Evolutionary conservation across 768 basidiomycete genomes (phyloP).

Genomic region (Tulasnella sp.): DNA sequence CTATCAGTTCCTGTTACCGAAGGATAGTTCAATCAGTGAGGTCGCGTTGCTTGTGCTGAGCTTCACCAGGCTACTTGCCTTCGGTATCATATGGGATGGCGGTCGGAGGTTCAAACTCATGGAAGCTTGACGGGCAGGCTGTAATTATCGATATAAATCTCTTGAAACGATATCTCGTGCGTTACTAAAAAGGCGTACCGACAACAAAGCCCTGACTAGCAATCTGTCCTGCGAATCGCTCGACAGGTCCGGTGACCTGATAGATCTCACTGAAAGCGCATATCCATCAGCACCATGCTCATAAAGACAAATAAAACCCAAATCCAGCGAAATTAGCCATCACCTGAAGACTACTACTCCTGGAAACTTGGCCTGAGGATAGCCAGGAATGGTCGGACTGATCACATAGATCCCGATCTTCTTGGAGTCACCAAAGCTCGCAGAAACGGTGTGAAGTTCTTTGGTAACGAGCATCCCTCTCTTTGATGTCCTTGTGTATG

Average conservation of each 20-base stretch:
- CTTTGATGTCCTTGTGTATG: neutral
- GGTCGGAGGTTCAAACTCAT: constrained; percentile 86
- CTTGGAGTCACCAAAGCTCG: constrained; percentile 43
- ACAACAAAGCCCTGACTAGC: constrained; percentile 80
- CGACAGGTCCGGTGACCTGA: constrained; percentile 94
- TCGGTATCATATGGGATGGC: constrained; percentile 81
- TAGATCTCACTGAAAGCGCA: constrained; percentile 72
- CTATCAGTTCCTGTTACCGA: constrained; percentile 56
- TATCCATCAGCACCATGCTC: neutral
- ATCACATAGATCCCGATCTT: constrained; percentile 73
- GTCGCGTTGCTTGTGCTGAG: neutral
- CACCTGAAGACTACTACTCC: constrained; percentile 79
- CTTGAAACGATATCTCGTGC: no score
- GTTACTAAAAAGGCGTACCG: constrained; percentile 46
- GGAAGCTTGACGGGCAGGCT: constrained; percentile 82
- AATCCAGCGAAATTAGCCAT: neutral
- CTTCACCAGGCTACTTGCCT: constrained; percentile 35
- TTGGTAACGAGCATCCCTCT: constrained; percentile 71
- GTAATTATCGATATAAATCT: neutral
- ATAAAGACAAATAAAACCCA: no score
- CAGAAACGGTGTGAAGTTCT: constrained; percentile 64
- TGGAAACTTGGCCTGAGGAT: constrained; percentile 90
- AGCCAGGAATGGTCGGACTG: constrained; percentile 64
- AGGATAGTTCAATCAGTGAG: neutral
- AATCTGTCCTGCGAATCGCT: constrained; percentile 79